These are phyloP conservation scores for Elsinoe necatrix DNA, from an alignment of 2,329 filamentous ascomycete species.

Conservation along the genomic window DNA sequence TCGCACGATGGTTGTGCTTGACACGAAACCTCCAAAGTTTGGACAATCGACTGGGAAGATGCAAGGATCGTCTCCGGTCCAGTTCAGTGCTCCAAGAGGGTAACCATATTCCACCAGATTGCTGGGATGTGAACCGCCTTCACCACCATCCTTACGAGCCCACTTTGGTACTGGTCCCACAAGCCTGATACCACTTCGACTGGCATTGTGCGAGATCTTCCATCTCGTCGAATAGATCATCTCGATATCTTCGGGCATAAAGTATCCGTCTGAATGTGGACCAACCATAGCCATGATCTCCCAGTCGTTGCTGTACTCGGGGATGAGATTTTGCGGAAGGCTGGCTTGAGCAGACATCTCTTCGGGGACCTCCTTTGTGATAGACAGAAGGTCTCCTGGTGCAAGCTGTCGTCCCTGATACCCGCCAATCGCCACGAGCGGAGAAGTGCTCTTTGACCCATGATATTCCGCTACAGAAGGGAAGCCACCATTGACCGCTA, in stretches of 20 bases:
- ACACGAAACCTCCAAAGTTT: conserved; percentile 54
- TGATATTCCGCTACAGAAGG: conserved; percentile 48
- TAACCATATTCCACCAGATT: conserved; percentile 51
- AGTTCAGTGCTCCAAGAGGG: conserved; percentile 50
- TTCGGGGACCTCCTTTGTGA: conserved; percentile 34
- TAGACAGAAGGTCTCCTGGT: conserved; percentile 45
- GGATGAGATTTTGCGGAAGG: conserved; percentile 41
- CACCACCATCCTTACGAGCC: conserved; percentile 52
- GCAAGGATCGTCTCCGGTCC: conserved; percentile 53
- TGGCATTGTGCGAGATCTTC: conserved; percentile 54
- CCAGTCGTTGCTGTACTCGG: conserved; percentile 44
- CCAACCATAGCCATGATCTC: conserved; percentile 48
- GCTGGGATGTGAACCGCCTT: conserved; percentile 53
- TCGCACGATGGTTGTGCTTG: conserved; percentile 47
- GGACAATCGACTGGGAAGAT: conserved; percentile 53
- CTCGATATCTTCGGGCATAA: conserved; percentile 44
- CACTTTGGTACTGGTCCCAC: conserved; percentile 51
- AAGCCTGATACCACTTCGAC: conserved; percentile 52
- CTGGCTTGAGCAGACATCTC: conserved; percentile 24
- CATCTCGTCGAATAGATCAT: conserved; percentile 51
- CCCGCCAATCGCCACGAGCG: conserved; percentile 50
- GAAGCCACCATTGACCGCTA: conserved; percentile 50
- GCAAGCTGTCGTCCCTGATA: conserved; percentile 51
- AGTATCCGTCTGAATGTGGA: conserved; percentile 48
- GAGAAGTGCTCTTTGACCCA: conserved; percentile 51